phyloP scores from a whole-genome alignment of 2,329 filamentous ascomycete species.

The Exserohilum rostratum region DNA sequence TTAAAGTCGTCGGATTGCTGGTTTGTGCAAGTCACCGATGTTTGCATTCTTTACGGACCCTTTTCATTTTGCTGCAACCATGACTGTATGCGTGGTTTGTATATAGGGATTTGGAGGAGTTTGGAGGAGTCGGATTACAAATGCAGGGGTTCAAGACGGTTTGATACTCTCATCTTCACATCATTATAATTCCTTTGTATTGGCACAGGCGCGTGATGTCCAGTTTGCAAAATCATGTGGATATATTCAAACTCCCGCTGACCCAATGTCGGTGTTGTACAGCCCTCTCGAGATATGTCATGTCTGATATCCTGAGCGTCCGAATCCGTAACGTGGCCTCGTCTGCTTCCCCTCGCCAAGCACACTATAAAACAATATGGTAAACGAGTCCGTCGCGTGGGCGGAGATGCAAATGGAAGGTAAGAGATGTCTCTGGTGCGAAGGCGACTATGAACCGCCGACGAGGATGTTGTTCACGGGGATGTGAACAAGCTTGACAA shows the following conservation, averaged over 20 bases:
- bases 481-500: constrained; percentile 61
- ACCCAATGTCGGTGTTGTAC: constrained; percentile 42
- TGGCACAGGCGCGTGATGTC: background rate
- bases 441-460: constrained; percentile 44
- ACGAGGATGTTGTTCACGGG: constrained; percentile 62
- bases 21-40: constrained; percentile 5
- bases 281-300: constrained; percentile 28
- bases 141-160: background rate
- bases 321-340: constrained; percentile 3
- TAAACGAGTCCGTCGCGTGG: constrained; percentile 16
- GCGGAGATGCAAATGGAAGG: constrained; percentile 20
- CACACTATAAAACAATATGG: constrained; percentile 24
- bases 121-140: background rate
- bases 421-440: constrained; percentile 7
- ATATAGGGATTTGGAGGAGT: constrained; percentile 8
- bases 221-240: constrained; percentile 31
- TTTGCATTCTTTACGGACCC: background rate
- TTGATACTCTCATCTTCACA: background rate
- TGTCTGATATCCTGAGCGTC: constrained; percentile 9
- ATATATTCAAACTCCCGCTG: constrained; percentile 48
- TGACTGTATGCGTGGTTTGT: background rate
- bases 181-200: background rate
- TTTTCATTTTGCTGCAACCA: too few relatives aligned
- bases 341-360: constrained; percentile 5
- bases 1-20: constrained; percentile 14